These are phyloP conservation scores for Quillaja saponaria DNA, from an alignment of 306 rosid genomes.

Conservation along the genomic window DNA sequence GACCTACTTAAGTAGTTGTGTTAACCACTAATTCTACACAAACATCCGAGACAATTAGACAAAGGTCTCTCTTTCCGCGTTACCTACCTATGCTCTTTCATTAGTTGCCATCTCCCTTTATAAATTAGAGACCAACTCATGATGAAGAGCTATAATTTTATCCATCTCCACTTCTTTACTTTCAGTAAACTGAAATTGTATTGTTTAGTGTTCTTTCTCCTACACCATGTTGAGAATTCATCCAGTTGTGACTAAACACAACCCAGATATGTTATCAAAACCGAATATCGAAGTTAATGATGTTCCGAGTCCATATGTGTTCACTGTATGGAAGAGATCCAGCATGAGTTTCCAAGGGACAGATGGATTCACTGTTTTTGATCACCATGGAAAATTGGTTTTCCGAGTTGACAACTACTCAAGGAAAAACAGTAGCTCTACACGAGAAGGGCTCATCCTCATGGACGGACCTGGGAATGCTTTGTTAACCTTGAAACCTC, in stretches of 20 bases:
- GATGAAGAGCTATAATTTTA: too few species aligned
- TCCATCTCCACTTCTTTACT: too few species aligned
- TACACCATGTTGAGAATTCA: constrained; percentile 40
- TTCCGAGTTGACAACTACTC: constrained; percentile 53
- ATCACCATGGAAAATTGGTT: constrained; percentile 36
- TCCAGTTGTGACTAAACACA: constrained; percentile 13
- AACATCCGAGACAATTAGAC: neutral
- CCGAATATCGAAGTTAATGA: constrained; percentile 8
- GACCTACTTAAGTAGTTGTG: constrained; percentile 26
- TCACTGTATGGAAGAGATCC: constrained; percentile 57
- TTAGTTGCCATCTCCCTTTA: constrained; percentile 9
- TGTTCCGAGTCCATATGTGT: constrained; percentile 26
- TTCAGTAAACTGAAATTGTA: too few species aligned
- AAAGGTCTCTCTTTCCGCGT: constrained; percentile 10
- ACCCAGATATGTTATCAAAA: too few species aligned
- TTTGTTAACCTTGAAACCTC: constrained; percentile 49
- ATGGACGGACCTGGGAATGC: constrained; percentile 56
- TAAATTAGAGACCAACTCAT: neutral
- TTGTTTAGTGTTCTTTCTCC: too few species aligned
- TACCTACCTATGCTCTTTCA: neutral
- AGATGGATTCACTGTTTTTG: constrained; percentile 49
- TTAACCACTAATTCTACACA: constrained; percentile 21
- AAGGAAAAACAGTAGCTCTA: constrained; percentile 28
- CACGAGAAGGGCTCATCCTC: constrained; percentile 42
- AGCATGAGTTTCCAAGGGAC: constrained; percentile 58